Evolutionary conservation across 768 basidiomycete genomes (phyloP).

Genomic region (Lyophyllum atratum): DNA sequence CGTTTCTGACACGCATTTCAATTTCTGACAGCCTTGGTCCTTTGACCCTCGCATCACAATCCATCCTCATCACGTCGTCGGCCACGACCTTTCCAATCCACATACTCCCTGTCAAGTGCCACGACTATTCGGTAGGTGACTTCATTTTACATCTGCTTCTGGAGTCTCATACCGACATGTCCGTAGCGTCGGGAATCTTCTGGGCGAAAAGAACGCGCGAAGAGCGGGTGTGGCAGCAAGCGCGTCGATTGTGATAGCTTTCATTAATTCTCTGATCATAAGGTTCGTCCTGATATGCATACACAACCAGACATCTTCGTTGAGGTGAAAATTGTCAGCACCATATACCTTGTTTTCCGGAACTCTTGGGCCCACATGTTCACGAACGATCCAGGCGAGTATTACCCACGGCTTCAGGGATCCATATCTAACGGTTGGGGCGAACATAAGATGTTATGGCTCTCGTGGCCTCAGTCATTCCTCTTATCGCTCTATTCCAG

Average conservation of each 20-base stretch:
- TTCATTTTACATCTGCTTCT: no score
- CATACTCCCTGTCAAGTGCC: slow-evolving; percentile 78
- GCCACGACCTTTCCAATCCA: slow-evolving; percentile 79
- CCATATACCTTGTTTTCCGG: slow-evolving; percentile 57
- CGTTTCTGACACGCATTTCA: neutral
- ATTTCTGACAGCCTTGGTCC: slow-evolving; percentile 64
- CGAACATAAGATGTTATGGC: slow-evolving; percentile 44
- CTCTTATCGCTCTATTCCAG: slow-evolving; percentile 76
- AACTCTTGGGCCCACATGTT: slow-evolving; percentile 72
- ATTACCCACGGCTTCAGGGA: neutral
- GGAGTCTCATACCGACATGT: neutral
- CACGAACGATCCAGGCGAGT: slow-evolving; percentile 59
- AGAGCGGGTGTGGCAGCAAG: slow-evolving; percentile 29
- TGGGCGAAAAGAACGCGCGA: slow-evolving; percentile 13
- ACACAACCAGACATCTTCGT: neutral
- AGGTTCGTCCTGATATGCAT: neutral
- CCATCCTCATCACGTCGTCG: slow-evolving; percentile 72
- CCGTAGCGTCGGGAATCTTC: slow-evolving; percentile 9
- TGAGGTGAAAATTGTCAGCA: slow-evolving; percentile 30
- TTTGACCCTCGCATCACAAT: slow-evolving; percentile 80
- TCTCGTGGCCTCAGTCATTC: slow-evolving; percentile 68
- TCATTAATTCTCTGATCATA: slow-evolving; percentile 10
- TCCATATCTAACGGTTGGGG: neutral
- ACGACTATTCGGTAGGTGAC: slow-evolving; percentile 71
- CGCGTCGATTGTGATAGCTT: slow-evolving; percentile 55